phyloP scores from a whole-genome alignment of 2,329 filamentous ascomycete genomes.

The Fonsecaea multimorphosa region DNA sequence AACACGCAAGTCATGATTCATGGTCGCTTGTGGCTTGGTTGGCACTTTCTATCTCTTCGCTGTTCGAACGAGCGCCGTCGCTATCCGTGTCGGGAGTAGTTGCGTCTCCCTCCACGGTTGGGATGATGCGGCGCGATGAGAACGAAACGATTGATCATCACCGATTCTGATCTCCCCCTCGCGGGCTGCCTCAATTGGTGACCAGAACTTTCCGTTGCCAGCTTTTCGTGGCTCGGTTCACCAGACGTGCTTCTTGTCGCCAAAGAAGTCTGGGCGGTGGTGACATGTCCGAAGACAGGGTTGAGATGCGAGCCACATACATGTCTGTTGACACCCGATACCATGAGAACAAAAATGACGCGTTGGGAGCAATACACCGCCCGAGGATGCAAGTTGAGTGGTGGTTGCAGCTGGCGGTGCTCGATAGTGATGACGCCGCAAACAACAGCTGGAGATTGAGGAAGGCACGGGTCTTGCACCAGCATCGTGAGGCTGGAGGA shows the following conservation, averaged over 20 bases:
- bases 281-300: neutral
- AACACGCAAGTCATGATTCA: neutral
- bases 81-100: neutral
- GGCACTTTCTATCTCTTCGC: neutral
- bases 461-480: too few species aligned
- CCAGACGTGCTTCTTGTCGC: neutral
- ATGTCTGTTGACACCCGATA: neutral
- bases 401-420: neutral
- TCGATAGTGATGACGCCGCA: neutral
- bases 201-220: neutral
- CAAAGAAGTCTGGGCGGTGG: neutral
- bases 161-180: neutral
- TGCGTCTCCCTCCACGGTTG: neutral
- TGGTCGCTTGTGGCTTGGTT: neutral
- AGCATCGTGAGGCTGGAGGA: too few species aligned
- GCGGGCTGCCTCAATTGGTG: neutral
- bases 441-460: neutral
- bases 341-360: neutral
- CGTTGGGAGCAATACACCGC: neutral
- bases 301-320: neutral
- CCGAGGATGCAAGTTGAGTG: neutral
- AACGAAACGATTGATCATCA: neutral
- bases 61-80: neutral
- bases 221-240: neutral
- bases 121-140: neutral